Percentiles rank a stretch among this genome's conserved stretches.
Evolutionary conservation across 768 basidiomycete species (phyloP).

Genomic region (Dictyophora rubrovolvata): DNA sequence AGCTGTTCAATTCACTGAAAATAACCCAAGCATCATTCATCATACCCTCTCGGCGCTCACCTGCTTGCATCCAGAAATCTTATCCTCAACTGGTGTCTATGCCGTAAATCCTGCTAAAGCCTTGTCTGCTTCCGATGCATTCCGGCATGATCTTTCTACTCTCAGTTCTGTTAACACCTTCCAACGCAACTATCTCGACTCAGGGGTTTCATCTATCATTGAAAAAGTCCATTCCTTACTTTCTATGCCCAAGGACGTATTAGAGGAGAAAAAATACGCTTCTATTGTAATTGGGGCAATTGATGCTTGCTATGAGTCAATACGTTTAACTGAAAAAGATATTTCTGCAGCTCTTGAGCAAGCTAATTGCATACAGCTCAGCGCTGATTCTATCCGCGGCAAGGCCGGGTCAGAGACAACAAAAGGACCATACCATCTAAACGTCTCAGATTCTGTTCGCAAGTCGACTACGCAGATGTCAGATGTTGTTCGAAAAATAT

Average conservation of each 20-base stretch:
- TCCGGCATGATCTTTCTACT: conserved; percentile 38
- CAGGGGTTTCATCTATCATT: conserved; percentile 44
- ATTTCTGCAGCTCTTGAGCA: conserved; percentile 28
- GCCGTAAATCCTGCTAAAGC: conserved; percentile 54
- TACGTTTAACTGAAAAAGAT: conserved; percentile 13
- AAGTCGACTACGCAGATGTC: conserved; percentile 1
- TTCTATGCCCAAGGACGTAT: background rate
- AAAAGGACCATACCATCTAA: conserved; percentile 9
- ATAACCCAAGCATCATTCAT: conserved; percentile 37
- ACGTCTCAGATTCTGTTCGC: background rate
- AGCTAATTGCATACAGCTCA: conserved; percentile 21
- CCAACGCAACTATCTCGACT: conserved; percentile 51
- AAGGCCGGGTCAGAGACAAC: conserved; percentile 27
- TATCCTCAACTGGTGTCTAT: conserved; percentile 23
- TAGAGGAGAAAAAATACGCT: background rate
- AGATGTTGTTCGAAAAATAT: conserved; percentile 4
- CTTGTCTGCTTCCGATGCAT: conserved; percentile 36
- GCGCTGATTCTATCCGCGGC: background rate
- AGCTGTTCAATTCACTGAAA: conserved; percentile 20
- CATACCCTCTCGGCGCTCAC: conserved; percentile 20
- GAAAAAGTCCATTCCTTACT: conserved; percentile 24
- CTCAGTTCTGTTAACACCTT: conserved; percentile 48
- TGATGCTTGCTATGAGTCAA: conserved; percentile 1
- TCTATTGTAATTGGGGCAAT: conserved; percentile 9
- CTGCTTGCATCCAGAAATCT: conserved; percentile 11